A percentile compares a stretch with the other conserved stretches of the same genome.
Evolutionary conservation across 2,329 filamentous ascomycete species (phyloP).

Genomic region (Aaosphaeria arxii): DNA sequence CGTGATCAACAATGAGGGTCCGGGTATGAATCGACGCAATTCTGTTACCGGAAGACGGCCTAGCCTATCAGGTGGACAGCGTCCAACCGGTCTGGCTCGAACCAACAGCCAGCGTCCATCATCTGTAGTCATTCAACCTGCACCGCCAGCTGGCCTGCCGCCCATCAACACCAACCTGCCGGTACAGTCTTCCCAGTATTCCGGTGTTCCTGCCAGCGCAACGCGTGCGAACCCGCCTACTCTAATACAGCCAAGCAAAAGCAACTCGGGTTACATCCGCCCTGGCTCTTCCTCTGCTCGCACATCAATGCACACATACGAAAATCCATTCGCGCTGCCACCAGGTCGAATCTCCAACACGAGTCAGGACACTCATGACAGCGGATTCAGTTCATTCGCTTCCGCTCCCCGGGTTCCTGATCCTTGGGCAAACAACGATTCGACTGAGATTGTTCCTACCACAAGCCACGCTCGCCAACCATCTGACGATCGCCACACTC

Average conservation of each 20-base stretch:
- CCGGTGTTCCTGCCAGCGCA: slow-evolving; percentile 7
- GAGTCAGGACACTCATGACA: slow-evolving; percentile 2
- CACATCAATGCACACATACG: neutral
- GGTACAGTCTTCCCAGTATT: slow-evolving; percentile 9
- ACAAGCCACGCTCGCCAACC: neutral
- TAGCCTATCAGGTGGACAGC: slow-evolving; percentile 13
- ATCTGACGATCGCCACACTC: slow-evolving; percentile 1
- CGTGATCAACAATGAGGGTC: slow-evolving; percentile 4
- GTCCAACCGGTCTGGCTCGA: slow-evolving; percentile 10
- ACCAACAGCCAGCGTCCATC: slow-evolving; percentile 17
- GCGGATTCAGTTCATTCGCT: slow-evolving; percentile 5
- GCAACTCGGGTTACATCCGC: neutral
- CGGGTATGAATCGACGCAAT: slow-evolving; percentile 9
- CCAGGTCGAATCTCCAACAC: neutral
- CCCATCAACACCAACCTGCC: slow-evolving; percentile 1
- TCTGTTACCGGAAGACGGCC: slow-evolving; percentile 17
- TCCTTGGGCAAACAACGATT: slow-evolving; percentile 2
- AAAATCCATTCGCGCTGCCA: slow-evolving; percentile 6
- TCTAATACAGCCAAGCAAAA: neutral
- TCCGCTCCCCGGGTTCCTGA: neutral
- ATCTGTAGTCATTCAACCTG: slow-evolving; percentile 18
- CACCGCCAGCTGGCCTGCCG: slow-evolving; percentile 9
- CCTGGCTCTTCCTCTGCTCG: too few relatives aligned
- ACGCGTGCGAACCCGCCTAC: neutral
- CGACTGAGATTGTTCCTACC: slow-evolving; percentile 1